Evolutionary conservation across 2,329 filamentous ascomycete species (phyloP).

Genomic region (Rhynchosporium graminicola): DNA sequence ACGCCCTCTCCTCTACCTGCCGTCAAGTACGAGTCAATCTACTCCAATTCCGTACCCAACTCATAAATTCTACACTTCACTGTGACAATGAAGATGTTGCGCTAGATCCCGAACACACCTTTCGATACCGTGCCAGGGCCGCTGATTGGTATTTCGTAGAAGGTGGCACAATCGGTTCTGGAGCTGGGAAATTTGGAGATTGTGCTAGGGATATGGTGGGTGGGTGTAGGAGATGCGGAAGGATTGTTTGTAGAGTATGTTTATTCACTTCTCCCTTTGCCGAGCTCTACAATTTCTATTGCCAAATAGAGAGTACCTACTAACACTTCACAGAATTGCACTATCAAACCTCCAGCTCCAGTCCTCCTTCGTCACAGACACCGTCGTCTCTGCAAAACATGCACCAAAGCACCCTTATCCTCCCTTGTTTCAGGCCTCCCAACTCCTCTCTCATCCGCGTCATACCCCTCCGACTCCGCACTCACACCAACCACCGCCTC

Average conservation of each 20-base stretch:
- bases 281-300: not conserved
- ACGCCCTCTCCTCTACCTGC: slow-evolving; percentile 80
- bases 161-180: slow-evolving; percentile 51
- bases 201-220: slow-evolving; percentile 88
- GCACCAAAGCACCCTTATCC: slow-evolving; percentile 69
- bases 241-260: slow-evolving; percentile 78
- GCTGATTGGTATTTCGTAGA: slow-evolving; percentile 62
- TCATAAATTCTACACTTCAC: slow-evolving; percentile 74
- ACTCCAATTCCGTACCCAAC: slow-evolving; percentile 72
- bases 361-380: slow-evolving; percentile 71
- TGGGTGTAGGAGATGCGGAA: slow-evolving; percentile 76
- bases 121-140: slow-evolving; percentile 59
- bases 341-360: slow-evolving; percentile 75
- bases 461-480: slow-evolving; percentile 44
- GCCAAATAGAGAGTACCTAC: not conserved
- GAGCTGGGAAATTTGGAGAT: slow-evolving; percentile 67
- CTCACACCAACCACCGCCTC: slow-evolving; percentile 39
- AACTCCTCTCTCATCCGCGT: slow-evolving; percentile 25
- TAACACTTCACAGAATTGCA: slow-evolving; percentile 72
- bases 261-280: not conserved
- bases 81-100: slow-evolving; percentile 71
- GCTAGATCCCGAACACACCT: slow-evolving; percentile 55
- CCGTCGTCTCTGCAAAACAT: slow-evolving; percentile 77
- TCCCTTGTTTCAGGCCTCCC: slow-evolving; percentile 43
- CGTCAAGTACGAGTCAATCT: slow-evolving; percentile 76